A percentile compares a stretch with the other conserved stretches of the same genome.
phyloP scores from a whole-genome alignment of 2,329 filamentous ascomycete species.

The Epichloe coenophiala region DNA sequence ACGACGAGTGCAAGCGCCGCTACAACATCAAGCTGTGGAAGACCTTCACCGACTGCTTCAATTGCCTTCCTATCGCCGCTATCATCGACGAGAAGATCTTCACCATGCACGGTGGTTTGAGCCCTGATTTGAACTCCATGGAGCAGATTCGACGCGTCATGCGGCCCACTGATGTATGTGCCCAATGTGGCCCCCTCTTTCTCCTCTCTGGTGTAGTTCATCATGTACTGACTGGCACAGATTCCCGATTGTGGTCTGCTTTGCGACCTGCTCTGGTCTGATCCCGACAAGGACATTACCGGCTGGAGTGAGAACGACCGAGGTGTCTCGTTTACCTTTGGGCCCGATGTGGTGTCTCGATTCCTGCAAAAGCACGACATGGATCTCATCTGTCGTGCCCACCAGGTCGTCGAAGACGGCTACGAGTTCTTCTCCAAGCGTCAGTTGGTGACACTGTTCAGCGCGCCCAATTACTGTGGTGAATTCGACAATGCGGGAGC shows the following conservation, averaged over 20 bases:
- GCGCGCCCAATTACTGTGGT: slow-evolving; percentile 96
- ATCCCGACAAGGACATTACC: slow-evolving; percentile 97
- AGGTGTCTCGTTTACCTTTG: slow-evolving; percentile 97
- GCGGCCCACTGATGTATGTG: slow-evolving; percentile 92
- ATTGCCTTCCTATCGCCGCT: slow-evolving; percentile 92
- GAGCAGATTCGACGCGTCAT: slow-evolving; percentile 98
- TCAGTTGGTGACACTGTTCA: slow-evolving; percentile 93
- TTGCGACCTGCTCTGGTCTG: slow-evolving; percentile 96
- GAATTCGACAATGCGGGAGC: slow-evolving; percentile 99
- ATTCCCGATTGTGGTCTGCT: slow-evolving; percentile 96
- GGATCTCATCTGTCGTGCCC: slow-evolving; percentile 96
- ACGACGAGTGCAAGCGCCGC: slow-evolving; percentile 97
- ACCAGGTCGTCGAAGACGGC: slow-evolving; percentile 96
- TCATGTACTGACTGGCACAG: slow-evolving; percentile 31
- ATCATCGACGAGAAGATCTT: slow-evolving; percentile 99
- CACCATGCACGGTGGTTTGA: slow-evolving; percentile 97
- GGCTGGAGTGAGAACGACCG: slow-evolving; percentile 99
- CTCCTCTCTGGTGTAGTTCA: slow-evolving; percentile 11
- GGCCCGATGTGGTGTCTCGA: slow-evolving; percentile 88
- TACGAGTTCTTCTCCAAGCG: slow-evolving; percentile 99
- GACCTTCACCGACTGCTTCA: slow-evolving; percentile 99
- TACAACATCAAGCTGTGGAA: slow-evolving; percentile 99
- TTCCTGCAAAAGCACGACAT: slow-evolving; percentile 99
- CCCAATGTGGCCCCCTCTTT: background rate
- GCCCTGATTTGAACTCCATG: slow-evolving; percentile 97